phyloP scores from a whole-genome alignment of 257 asterid genomes.

The Cordia subcordata region DNA sequence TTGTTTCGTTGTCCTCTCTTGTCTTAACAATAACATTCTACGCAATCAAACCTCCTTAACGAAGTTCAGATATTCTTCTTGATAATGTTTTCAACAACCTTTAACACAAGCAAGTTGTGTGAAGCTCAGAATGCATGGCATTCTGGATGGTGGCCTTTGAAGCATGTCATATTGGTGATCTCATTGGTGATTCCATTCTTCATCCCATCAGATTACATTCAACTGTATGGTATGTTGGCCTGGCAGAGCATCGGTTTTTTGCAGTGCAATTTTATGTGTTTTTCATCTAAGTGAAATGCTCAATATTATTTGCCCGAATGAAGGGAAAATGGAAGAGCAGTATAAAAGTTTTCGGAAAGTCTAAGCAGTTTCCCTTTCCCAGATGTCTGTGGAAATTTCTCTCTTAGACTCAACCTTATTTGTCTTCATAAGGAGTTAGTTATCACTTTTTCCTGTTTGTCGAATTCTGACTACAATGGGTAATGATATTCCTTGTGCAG shows the following conservation, averaged over 20 bases:
- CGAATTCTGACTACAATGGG: not conserved
- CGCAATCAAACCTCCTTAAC: constrained; percentile 38
- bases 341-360: too few species aligned
- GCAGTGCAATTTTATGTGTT: not conserved
- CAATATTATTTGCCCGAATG: too few species aligned
- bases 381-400: too few species aligned
- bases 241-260: not conserved
- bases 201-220: constrained; percentile 63
- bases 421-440: not conserved
- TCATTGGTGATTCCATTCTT: constrained; percentile 66
- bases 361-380: too few species aligned
- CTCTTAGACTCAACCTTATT: too few species aligned
- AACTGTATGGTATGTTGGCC: constrained; percentile 58
- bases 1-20: not conserved
- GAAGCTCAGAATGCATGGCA: constrained; percentile 69
- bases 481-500: constrained; percentile 34
- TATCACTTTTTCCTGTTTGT: not conserved
- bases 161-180: constrained; percentile 41
- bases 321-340: too few species aligned
- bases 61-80: constrained; percentile 62
- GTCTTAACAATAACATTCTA: not conserved
- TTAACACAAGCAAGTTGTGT: constrained; percentile 44
- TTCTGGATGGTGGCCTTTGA: constrained; percentile 78
- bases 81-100: constrained; percentile 61
- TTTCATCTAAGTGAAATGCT: not conserved